These are phyloP conservation scores for Vitis rupestris DNA, from an alignment of 164 flowering plant genomes.

Conservation along the genomic window DNA sequence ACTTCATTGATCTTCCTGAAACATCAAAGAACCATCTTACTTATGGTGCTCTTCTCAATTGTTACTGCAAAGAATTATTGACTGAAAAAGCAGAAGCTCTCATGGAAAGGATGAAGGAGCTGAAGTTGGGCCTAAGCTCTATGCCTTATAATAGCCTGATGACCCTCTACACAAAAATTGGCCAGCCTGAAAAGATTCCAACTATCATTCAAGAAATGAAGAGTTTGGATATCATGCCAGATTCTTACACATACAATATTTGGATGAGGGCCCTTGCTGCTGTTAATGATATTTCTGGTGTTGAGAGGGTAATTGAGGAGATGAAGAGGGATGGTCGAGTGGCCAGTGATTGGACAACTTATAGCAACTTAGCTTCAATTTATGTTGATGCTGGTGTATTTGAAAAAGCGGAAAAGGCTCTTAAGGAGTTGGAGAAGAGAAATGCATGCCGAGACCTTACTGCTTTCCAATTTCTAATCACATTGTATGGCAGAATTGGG, in stretches of 20 bases:
- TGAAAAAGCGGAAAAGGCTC: slow-evolving; percentile 81
- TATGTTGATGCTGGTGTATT: slow-evolving; percentile 70
- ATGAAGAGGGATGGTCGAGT: slow-evolving; percentile 88
- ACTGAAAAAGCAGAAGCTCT: slow-evolving; percentile 86
- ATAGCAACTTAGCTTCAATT: slow-evolving; percentile 89
- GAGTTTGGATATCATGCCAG: slow-evolving; percentile 51
- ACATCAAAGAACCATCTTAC: slow-evolving; percentile 67
- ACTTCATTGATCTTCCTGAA: slow-evolving; percentile 77
- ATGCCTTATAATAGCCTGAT: slow-evolving; percentile 91
- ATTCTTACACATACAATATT: slow-evolving; percentile 71
- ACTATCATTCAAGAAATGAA: slow-evolving; percentile 84
- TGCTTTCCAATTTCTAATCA: slow-evolving; percentile 79
- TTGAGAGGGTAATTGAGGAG: slow-evolving; percentile 85
- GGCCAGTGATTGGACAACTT: slow-evolving; percentile 86
- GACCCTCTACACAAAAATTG: slow-evolving; percentile 73
- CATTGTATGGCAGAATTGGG: slow-evolving; percentile 72
- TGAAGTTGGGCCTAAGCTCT: slow-evolving; percentile 53
- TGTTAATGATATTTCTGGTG: slow-evolving; percentile 69
- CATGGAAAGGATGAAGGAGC: slow-evolving; percentile 90
- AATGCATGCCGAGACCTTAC: slow-evolving; percentile 46
- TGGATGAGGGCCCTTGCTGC: slow-evolving; percentile 96
- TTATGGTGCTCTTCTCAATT: slow-evolving; percentile 88
- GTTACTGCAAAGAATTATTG: slow-evolving; percentile 85
- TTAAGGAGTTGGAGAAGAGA: slow-evolving; percentile 79
- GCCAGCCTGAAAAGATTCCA: slow-evolving; percentile 67